Base-by-base conservation (phyloP, 768 basidiomycete species). In the Amylocystis lapponica region DNA sequence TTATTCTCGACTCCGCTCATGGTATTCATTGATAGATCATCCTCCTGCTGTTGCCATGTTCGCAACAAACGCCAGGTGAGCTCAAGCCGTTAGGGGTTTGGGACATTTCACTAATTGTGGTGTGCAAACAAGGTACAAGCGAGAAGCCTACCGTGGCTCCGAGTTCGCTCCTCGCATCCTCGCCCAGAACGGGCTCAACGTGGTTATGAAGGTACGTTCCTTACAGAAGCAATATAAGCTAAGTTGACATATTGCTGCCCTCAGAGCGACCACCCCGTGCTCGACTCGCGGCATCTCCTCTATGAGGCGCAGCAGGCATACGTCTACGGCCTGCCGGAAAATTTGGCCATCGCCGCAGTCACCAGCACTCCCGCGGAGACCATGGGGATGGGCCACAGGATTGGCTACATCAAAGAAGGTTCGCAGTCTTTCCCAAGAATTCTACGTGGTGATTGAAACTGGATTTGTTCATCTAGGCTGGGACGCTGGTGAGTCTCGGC, bases 21-120 rank as follows among this genome's bases (percentile, higher is more conserved):
- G 27, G 21, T 39, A n/a, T 1, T 48, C 32, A 33, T 26, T 25
- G 27, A 6, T 17, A 73, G 72, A 74, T 26, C 66, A 65, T 5
- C 69, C 80, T 12, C 90, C 91, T 0, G 80, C 84, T 2, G 69
- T 82, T 33, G 90, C 92, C 3, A 61, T 95, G 35, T 92, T 91
- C 47, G 83, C 87, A 3, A 90, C 83, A 27, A 83, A 83, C 57
- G 77, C 83, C 52, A 66, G 81, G 45, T 46, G 7, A 9, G 38
- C 19, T 6, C 17, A 8, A 27, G n/a, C n/a, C n/a, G n/a, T n/a
- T n/a, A n/a, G n/a, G n/a, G n/a, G n/a, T n/a, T n/a, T n/a, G n/a
- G n/a, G n/a, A n/a, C n/a, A n/a, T n/a, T n/a, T n/a, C n/a, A n/a
- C n/a, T n/a, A n/a, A n/a, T n/a, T n/a, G n/a, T n/a, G n/a, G n/a